Conservation (phyloP, 352 stramenopile species). For the Phytophthora meadii region DNA sequence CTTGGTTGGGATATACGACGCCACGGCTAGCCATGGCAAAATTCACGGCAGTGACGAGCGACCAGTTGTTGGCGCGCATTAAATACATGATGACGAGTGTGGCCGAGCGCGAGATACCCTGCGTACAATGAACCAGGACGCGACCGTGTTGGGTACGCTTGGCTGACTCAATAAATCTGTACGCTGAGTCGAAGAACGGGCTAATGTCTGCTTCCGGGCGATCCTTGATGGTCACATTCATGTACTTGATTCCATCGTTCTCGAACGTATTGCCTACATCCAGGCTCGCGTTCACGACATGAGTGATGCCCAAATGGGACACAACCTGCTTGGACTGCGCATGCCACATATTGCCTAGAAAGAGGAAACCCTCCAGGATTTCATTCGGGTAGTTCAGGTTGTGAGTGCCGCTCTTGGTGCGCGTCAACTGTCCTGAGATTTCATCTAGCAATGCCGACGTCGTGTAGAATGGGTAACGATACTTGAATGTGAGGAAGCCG, state of each 20-base stretch:
- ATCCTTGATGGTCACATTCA: constrained; percentile 87
- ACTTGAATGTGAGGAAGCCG: constrained; percentile 88
- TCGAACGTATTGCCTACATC: constrained; percentile 83
- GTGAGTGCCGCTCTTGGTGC: constrained; percentile 85
- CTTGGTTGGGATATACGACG: constrained; percentile 86
- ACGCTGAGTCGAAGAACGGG: constrained; percentile 73
- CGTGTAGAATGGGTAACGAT: constrained; percentile 88
- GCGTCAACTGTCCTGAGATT: constrained; percentile 63
- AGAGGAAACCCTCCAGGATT: constrained; percentile 87
- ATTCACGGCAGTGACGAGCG: constrained; percentile 84
- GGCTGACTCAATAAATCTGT: constrained; percentile 79
- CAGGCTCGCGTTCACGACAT: constrained; percentile 85
- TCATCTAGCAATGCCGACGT: constrained; percentile 71
- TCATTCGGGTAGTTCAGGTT: constrained; percentile 91
- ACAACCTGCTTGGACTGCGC: constrained; percentile 80
- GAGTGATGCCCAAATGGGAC: constrained; percentile 83
- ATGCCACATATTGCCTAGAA: constrained; percentile 91
- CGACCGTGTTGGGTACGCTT: constrained; percentile 79
- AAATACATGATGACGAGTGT: constrained; percentile 90
- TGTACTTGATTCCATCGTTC: constrained; percentile 71
- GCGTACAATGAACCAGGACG: constrained; percentile 86
- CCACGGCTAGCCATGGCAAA: constrained; percentile 77
- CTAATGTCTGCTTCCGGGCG: constrained; percentile 72
- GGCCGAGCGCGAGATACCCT: constrained; percentile 83
- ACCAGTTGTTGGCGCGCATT: constrained; percentile 86